Conservation (phyloP, 2,329 filamentous ascomycete species). For the Bertia moriformis region DNA sequence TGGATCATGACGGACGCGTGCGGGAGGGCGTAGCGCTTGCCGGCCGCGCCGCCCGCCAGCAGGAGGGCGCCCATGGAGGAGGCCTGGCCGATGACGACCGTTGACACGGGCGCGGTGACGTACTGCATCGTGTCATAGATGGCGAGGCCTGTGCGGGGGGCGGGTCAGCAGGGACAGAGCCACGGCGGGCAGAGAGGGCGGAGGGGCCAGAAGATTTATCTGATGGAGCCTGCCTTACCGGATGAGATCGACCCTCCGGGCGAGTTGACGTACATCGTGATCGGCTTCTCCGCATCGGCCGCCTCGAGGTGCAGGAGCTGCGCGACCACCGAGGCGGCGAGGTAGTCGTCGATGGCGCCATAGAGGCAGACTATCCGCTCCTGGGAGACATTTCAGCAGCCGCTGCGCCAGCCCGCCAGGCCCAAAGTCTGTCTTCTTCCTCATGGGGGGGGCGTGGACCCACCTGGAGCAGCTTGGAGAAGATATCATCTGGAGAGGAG, state of each 20-base stretch:
- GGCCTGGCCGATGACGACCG: slow-evolving; percentile 86
- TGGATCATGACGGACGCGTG: slow-evolving; percentile 95
- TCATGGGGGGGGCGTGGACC: too few relatives aligned
- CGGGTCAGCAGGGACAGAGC: slow-evolving; percentile 1
- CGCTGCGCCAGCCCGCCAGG: slow-evolving; percentile 4
- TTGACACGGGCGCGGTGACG: slow-evolving; percentile 81
- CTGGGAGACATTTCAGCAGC: slow-evolving; percentile 22
- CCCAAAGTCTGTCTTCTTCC: slow-evolving; percentile 7
- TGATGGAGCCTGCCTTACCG: slow-evolving; percentile 20
- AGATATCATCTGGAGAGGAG: slow-evolving; percentile 54
- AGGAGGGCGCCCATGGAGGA: slow-evolving; percentile 89
- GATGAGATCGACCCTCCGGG: slow-evolving; percentile 87
- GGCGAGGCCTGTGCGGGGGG: slow-evolving; percentile 39
- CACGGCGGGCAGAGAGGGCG: background rate
- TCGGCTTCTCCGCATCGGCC: slow-evolving; percentile 84
- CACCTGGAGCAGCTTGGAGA: slow-evolving; percentile 67
- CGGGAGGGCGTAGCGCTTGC: slow-evolving; percentile 82
- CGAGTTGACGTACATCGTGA: slow-evolving; percentile 95
- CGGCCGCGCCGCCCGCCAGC: slow-evolving; percentile 70
- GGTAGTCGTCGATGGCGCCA: slow-evolving; percentile 74
- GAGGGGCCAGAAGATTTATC: background rate
- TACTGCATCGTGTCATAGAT: slow-evolving; percentile 99
- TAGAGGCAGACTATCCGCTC: slow-evolving; percentile 93
- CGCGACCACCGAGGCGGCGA: slow-evolving; percentile 82
- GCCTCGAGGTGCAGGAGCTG: slow-evolving; percentile 97